These are phyloP conservation scores for Cyberlindnera samutprakarnensis DNA, from an alignment of 805 yeast genomes.

Conservation along the genomic window DNA sequence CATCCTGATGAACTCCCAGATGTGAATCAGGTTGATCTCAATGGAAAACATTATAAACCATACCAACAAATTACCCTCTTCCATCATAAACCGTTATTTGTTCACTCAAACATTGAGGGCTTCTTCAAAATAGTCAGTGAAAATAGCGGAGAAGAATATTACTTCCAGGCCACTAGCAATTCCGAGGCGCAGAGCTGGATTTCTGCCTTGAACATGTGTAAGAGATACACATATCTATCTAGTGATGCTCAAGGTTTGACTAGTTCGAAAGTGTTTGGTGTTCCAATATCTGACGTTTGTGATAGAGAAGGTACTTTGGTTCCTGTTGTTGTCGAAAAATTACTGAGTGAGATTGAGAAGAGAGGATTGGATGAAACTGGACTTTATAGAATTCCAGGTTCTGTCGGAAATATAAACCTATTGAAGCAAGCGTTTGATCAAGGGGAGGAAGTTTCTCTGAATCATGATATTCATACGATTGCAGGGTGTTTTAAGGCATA, in stretches of 20 bases:
- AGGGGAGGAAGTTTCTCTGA: constrained; percentile 37
- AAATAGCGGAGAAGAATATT: constrained; percentile 41
- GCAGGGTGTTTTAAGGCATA: constrained; percentile 84
- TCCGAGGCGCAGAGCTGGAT: constrained; percentile 73
- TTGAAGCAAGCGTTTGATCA: constrained; percentile 49
- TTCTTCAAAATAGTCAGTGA: constrained; percentile 36
- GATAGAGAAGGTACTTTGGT: constrained; percentile 53
- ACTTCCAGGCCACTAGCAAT: constrained; percentile 60
- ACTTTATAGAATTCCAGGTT: constrained; percentile 69
- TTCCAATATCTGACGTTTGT: constrained; percentile 73
- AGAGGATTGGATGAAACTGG: constrained; percentile 90
- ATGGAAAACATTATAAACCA: constrained; percentile 40
- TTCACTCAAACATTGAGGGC: constrained; percentile 30
- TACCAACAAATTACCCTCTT: constrained; percentile 36
- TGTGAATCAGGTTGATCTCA: constrained; percentile 32
- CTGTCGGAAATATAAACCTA: constrained; percentile 48
- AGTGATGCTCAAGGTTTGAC: constrained; percentile 31
- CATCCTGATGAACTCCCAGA: constrained; percentile 55
- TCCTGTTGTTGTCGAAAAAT: constrained; percentile 59
- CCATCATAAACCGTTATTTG: constrained; percentile 29
- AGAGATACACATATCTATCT: constrained; percentile 35
- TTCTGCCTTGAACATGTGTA: constrained; percentile 30
- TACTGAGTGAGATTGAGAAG: constrained; percentile 72
- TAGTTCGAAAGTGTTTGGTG: constrained; percentile 66
- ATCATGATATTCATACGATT: constrained; percentile 65